phyloP scores from a whole-genome alignment of 768 basidiomycete species.

The Amanita brunnescens region DNA sequence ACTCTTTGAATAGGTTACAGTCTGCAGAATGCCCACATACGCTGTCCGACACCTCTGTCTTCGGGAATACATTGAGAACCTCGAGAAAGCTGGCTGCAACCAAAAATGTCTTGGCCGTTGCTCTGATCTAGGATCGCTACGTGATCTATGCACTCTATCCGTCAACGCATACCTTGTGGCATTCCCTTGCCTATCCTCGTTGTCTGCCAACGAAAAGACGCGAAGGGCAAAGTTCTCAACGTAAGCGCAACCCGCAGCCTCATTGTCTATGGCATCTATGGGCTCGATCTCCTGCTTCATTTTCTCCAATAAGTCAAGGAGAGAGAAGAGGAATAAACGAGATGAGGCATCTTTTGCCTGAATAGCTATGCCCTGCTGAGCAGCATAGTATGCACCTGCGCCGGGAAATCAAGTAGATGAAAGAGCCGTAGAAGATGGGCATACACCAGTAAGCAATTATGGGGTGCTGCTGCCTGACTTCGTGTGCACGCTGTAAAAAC shows the following conservation, averaged over 20 bases:
- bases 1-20: background rate
- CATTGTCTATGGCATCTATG: constrained; percentile 76
- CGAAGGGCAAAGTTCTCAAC: constrained; percentile 92
- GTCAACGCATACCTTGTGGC: constrained; percentile 53
- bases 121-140: constrained; percentile 32
- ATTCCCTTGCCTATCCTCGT: constrained; percentile 75
- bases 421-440: constrained; percentile 19
- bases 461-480: constrained; percentile 75
- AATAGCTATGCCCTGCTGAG: constrained; percentile 74
- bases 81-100: constrained; percentile 95
- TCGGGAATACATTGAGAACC: constrained; percentile 69
- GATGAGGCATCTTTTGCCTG: constrained; percentile 59
- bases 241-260: constrained; percentile 77
- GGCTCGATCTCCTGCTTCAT: constrained; percentile 69
- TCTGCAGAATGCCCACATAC: constrained; percentile 27
- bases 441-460: constrained; percentile 94
- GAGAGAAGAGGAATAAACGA: constrained; percentile 57
- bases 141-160: background rate
- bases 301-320: constrained; percentile 71
- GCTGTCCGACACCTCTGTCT: constrained; percentile 45
- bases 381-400: constrained; percentile 84
- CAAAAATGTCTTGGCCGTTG: constrained; percentile 90
- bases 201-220: constrained; percentile 85
- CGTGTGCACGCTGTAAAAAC: constrained; percentile 85
- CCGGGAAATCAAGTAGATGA: constrained; percentile 4